Conservation (phyloP, 768 basidiomycete genomes). For the Hygrocybe coccinea region DNA sequence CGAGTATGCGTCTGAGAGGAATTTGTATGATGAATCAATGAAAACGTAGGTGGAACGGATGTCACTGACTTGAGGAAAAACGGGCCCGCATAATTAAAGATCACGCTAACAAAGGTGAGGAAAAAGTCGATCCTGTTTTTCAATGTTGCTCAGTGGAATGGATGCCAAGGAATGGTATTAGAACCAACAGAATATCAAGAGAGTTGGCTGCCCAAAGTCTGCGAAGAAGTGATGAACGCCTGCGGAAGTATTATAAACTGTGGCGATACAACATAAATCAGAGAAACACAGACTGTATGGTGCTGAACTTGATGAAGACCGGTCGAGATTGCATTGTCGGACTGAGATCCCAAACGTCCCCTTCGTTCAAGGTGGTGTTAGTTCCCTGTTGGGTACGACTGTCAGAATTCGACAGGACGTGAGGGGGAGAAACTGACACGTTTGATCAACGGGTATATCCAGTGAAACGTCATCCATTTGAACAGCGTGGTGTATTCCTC, state of each 20-base stretch:
- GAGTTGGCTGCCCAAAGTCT: slow-evolving; percentile 44
- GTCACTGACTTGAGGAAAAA: slow-evolving; percentile 72
- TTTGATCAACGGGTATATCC: slow-evolving; percentile 63
- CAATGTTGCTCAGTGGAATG: background rate
- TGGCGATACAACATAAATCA: background rate
- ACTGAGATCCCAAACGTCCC: slow-evolving; percentile 68
- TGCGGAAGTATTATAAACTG: slow-evolving; percentile 11
- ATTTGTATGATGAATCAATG: slow-evolving; percentile 6
- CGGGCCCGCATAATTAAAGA: slow-evolving; percentile 75
- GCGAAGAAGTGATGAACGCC: slow-evolving; percentile 39
- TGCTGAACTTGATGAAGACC: slow-evolving; percentile 51
- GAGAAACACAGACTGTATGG: slow-evolving; percentile 28
- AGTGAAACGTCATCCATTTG: slow-evolving; percentile 67
- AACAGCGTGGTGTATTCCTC: slow-evolving; percentile 74
- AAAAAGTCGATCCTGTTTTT: slow-evolving; percentile 52
- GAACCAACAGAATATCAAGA: slow-evolving; percentile 41
- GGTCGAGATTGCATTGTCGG: slow-evolving; percentile 63
- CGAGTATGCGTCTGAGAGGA: slow-evolving; percentile 47
- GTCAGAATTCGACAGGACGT: background rate
- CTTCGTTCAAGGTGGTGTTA: slow-evolving; percentile 56
- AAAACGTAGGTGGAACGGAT: background rate
- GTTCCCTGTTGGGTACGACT: slow-evolving; percentile 33
- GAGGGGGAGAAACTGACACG: slow-evolving; percentile 32
- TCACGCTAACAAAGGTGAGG: slow-evolving; percentile 63
- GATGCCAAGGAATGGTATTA: background rate